Base-by-base conservation (phyloP, 345 rosid species). In the Syzygium oleosum region DNA sequence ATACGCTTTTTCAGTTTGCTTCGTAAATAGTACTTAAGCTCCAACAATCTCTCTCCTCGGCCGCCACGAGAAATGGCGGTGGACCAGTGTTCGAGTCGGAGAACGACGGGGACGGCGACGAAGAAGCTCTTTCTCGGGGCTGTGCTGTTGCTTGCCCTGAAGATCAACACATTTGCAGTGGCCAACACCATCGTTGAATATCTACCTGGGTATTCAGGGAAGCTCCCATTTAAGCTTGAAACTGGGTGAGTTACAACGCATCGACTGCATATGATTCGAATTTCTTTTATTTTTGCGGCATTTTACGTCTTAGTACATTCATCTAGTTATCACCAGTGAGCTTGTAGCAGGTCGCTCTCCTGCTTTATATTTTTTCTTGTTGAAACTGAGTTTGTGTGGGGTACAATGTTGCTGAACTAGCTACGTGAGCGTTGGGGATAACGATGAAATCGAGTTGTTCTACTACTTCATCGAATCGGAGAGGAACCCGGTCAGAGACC, bases 381-480 rank as follows among this genome's bases (percentile, higher is more conserved):
- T 12, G 55, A 84, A 73, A 73, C 49, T 73, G 80, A 73, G 49
- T 34, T 73, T 19, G 49, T 73, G 5, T 34, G 46, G 49, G 25
- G 49, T 73, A 73, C 49, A 73, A 17, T 34, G 80, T 34, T 49
- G 41, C 10, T 84, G 12, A 56, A 56, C 49, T 41, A 92, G 93
- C 12, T 92, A 92, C 63, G 41, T 91, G 49, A 89, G 91, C 5
- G 87, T 91, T 5, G 93, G 92, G 46, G 92, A 92, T 3, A 1
- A 14, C 29, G 91, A 91, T 10, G 92, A 92, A 3, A 87, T 92
- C 53, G 89, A 92, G 85, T 85, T 92, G 38, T 92, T 92, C 54
- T 92, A 92, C 87, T 90, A 89, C 91, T 92, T 89, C 87, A 77
- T 91, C 13, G 91, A 92, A 86, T 92, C 93, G 14, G 91, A 90